Evolutionary conservation across 768 basidiomycete genomes (phyloP), one percentile per base, ranked within the genome.

Genomic region (Mycena belliarum): DNA sequence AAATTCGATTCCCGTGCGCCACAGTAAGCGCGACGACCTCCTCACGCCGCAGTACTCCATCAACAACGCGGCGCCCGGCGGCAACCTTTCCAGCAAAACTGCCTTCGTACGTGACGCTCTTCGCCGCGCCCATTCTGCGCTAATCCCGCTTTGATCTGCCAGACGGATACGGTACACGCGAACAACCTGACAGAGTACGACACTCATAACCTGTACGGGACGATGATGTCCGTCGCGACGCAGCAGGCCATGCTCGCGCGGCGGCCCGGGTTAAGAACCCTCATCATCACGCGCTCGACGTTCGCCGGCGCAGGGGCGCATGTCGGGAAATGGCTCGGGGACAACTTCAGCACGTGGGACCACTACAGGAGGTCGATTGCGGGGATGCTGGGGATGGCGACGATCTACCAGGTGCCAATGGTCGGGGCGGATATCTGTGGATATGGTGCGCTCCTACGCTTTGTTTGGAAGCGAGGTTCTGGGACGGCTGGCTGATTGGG

Each of bases 291-390:
- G 0, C 86, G 88, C 21, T 88, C 87, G 11, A 89, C 88, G 3
- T 89, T 87, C 60, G 84, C 84, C 1, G 87, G 88, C 35, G 85
- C 86, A 3, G 88, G 88, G 7, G 68, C 70, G 24, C 77, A 81
- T 51, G 85, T 87, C n/a, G 86, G 86, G 15, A 89, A 89, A 69
- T 89, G 87, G 87, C 75, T 89, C 2, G 88, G 87, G 2, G 86
- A 88, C 69, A 88, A 87, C 61, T 59, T 85, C 55, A 82, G 81
- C 57, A 55, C 66, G 2, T 88, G 86, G 85, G 75, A 72, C 0
- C 81, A 87, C 47, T 88, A 88, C 65, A 73, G 80, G 15, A 65
- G 69, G 43, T 85, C 82, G 6, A 86, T 89, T 56, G 78, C 85
- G 3, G 86, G 85, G 6, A 84, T 88, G 74, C 73, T 89, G 25